Base-by-base conservation (phyloP, 495 filamentous ascomycete genomes). In the Staphylotrichum longicolle region DNA sequence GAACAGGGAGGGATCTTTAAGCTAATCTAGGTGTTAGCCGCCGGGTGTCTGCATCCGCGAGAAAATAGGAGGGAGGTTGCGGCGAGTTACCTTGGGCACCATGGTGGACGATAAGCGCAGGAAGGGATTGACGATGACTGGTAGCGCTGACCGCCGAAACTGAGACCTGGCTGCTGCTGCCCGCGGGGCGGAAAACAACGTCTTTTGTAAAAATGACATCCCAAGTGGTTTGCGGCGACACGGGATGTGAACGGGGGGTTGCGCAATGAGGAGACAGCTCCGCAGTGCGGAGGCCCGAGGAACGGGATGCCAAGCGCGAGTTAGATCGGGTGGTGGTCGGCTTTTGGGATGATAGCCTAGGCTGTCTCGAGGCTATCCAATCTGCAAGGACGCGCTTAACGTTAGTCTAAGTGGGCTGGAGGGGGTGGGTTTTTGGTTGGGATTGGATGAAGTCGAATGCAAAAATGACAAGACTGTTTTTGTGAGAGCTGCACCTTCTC, bases 1-100 rank as follows among this genome's bases (percentile, higher is more conserved):
- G 68, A 96, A 85, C 32, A 96, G 83, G 4, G 89, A 90, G 34
- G 83, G 82, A 67, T 96, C 91, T 75, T 88, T 91, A 68, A 96
- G 84, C 90, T 72, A 55, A 33, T 15, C 8, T 34, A 90, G 63
- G 0, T 62, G 58, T 57, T 58, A 58, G 20, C 40, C 34, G 39
- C 30, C 8, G 30, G 34, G 39, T 14, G 15, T 3, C 27, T 14
- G 46, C 15, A 42, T 8, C 11, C 7, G 3, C 51, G 49, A 27
- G 34, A 30, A 30, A 40, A 54, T 11, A 20, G 39, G 42, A 30
- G 34, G 14, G 37, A 4, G 35, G 20, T 27, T 44, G 41, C 14
- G 14, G 44, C 49, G 46, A n/a, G 34, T 37, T 52, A 79, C 78
- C 66, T 79, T 78, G 53, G 77, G 77, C 54, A 60, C 70, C 69